These are phyloP conservation scores for apple (Malus domestica) DNA, from an alignment of 306 rosid species.

Conservation along the genomic window ASM211411v1 NC_041794.1:32445001-32445500, in stretches of 20 bases:
- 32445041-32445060: constrained; percentile 67
- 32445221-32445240: constrained; percentile 99
- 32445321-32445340: background rate
- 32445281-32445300: constrained; percentile 10
- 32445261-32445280: constrained; percentile 25
- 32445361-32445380: constrained; percentile 3
- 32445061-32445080: constrained; percentile 87
- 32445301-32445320: background rate
- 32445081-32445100: constrained; percentile 89
- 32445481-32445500: constrained; percentile 64
- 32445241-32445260: constrained; percentile 68
- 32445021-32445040: constrained; percentile 87
- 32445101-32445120: constrained; percentile 66
- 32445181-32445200: constrained; percentile 76
- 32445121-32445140: constrained; percentile 73
- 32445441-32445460: constrained; percentile 86
- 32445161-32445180: constrained; percentile 48
- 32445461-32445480: constrained; percentile 52
- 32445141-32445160: constrained; percentile 61
- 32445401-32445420: constrained; percentile 88
- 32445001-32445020: constrained; percentile 90
- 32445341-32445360: background rate
- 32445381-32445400: constrained; percentile 92
- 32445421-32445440: constrained; percentile 82
- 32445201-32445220: constrained; percentile 79